These are phyloP conservation scores for Lithospermum erythrorhizon DNA, from an alignment of 257 asterid genomes.

Conservation along the genomic window DNA sequence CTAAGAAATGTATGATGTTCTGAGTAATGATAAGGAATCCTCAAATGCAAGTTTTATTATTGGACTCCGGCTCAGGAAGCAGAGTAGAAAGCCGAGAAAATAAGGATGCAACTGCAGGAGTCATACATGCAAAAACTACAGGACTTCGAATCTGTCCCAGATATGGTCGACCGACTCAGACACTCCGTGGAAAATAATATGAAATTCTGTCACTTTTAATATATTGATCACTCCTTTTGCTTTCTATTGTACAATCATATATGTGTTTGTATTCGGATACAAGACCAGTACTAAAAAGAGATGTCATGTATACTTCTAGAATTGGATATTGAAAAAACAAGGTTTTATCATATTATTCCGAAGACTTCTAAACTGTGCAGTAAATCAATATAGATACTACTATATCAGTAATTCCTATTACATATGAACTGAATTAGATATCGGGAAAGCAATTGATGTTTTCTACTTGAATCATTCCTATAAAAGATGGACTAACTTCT, in stretches of 20 bases:
- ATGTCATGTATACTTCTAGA: neutral
- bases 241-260: constrained; percentile 46
- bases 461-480: neutral
- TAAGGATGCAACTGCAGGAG: constrained; percentile 60
- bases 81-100: constrained; percentile 61
- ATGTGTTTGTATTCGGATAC: constrained; percentile 51
- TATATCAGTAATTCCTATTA: neutral
- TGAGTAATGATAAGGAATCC: constrained; percentile 57
- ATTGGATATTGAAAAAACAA: neutral
- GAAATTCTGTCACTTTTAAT: constrained; percentile 70
- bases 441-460: neutral
- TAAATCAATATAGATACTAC: neutral
- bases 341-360: neutral
- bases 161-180: constrained; percentile 91
- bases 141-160: constrained; percentile 46
- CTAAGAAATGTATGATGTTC: constrained; percentile 52
- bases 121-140: constrained; percentile 48
- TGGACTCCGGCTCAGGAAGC: constrained; percentile 83
- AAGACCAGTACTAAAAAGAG: constrained; percentile 1
- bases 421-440: neutral
- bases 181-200: constrained; percentile 66
- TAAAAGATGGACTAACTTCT: neutral
- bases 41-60: constrained; percentile 58
- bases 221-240: constrained; percentile 49
- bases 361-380: too few relatives aligned